A percentile compares a stretch with the other conserved stretches of the same genome.
These are phyloP conservation scores for Begonia masoniana DNA, from an alignment of 306 rosid genomes.

Conservation along the genomic window DNA sequence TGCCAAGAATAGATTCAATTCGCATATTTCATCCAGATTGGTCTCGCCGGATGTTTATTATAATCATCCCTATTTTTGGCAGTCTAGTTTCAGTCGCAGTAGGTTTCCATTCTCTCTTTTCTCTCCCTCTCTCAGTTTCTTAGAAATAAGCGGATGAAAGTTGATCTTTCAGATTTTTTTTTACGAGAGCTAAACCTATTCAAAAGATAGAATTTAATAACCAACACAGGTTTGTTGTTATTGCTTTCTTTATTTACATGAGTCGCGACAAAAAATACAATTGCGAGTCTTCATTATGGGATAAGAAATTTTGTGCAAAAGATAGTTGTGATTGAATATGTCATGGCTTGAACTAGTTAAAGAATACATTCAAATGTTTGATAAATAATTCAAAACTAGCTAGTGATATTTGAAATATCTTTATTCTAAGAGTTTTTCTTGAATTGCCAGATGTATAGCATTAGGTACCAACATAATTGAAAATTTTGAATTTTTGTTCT, in stretches of 20 bases:
- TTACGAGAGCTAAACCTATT: constrained; percentile 67
- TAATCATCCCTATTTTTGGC: constrained; percentile 12
- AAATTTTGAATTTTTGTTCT: constrained; percentile 1
- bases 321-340: too few relatives aligned
- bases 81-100: constrained; percentile 35
- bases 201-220: constrained; percentile 47
- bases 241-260: too few relatives aligned
- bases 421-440: too few relatives aligned
- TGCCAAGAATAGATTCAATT: constrained; percentile 14
- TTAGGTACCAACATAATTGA: too few relatives aligned
- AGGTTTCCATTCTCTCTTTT: constrained; percentile 3
- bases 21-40: constrained; percentile 16
- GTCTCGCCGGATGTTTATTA: constrained; percentile 14
- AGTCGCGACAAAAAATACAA: too few relatives aligned
- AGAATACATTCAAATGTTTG: too few relatives aligned
- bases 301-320: too few relatives aligned
- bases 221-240: constrained; percentile 45
- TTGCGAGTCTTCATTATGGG: too few relatives aligned
- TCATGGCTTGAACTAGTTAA: too few relatives aligned
- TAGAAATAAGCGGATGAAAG: neutral
- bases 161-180: constrained; percentile 31
- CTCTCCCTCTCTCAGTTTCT: neutral
- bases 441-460: too few relatives aligned
- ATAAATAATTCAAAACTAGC: too few relatives aligned
- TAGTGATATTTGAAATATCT: too few relatives aligned